A percentile compares a stretch with the other conserved stretches of the same genome.
These are phyloP conservation scores for Aspergillus viridinutans DNA, from an alignment of 2,329 filamentous ascomycete species.

Conservation along the genomic window DNA sequence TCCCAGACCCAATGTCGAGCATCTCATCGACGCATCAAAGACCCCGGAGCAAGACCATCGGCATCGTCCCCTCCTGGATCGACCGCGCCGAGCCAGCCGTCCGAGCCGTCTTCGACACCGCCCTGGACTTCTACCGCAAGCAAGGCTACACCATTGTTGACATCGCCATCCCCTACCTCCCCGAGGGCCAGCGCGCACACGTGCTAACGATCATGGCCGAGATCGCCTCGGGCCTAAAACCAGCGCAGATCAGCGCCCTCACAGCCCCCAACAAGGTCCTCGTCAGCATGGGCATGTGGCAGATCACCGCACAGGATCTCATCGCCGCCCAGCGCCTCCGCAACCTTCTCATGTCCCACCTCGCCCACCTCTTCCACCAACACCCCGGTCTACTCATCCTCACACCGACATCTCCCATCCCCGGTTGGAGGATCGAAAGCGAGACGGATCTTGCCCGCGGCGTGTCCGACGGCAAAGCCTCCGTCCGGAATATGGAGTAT, in stretches of 20 bases:
- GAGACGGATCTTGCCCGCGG: slow-evolving; percentile 60
- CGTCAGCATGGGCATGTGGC: slow-evolving; percentile 56
- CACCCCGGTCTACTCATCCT: slow-evolving; percentile 74
- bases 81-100: slow-evolving; percentile 64
- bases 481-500: slow-evolving; percentile 77
- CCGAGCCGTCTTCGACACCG: slow-evolving; percentile 55
- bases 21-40: slow-evolving; percentile 35
- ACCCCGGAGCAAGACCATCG: slow-evolving; percentile 58
- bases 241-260: slow-evolving; percentile 53
- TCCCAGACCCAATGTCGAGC: slow-evolving; percentile 52
- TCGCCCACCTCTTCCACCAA: slow-evolving; percentile 64
- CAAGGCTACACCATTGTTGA: slow-evolving; percentile 43
- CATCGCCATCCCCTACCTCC: slow-evolving; percentile 54
- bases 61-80: slow-evolving; percentile 66
- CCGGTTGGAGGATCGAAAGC: slow-evolving; percentile 65
- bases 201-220: slow-evolving; percentile 73
- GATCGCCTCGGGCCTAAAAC: slow-evolving; percentile 50
- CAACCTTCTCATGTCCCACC: slow-evolving; percentile 71
- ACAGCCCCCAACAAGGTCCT: slow-evolving; percentile 67
- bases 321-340: slow-evolving; percentile 70
- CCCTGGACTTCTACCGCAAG: slow-evolving; percentile 52
- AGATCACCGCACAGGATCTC: slow-evolving; percentile 65
- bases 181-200: slow-evolving; percentile 72
- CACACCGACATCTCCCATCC: slow-evolving; percentile 70
- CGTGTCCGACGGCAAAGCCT: slow-evolving; percentile 67